Base-by-base conservation (phyloP, 2,329 filamentous ascomycete species). In the Phyllosticta paracitricarpa region DNA sequence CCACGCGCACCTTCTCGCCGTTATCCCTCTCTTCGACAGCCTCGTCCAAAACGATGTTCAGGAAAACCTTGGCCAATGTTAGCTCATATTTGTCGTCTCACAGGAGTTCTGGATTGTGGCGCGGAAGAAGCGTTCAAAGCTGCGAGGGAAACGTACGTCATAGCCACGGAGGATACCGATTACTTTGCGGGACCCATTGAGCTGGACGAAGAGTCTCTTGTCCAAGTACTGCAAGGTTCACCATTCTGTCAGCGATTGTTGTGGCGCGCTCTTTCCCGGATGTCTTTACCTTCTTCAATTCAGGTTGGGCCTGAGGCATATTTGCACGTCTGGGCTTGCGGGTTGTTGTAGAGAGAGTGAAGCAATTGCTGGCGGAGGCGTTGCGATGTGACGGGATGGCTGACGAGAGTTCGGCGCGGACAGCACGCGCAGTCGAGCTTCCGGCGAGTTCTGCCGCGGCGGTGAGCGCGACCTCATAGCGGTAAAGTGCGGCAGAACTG, bases 231-330 rank as follows among this genome's bases (percentile, higher is more conserved):
- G 59, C 52, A 53, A 64, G 61, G 56, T 58, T 59, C 35, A 54
- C 48, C 3, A 2, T 17, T 22, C 28, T 55, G 52, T 61, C 22
- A 58, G 26, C 22, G 30, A 22, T 40, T 53, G 48, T 35, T 19
- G n/a, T 9, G 4, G 17, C 52, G n/a, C 19, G 19, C 19, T 22
- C 19, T 54, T n/a, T 22, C 24, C 14, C 3, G 22, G 24, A 12
- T 14, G 14, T 25, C 51, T 9, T 72, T 78, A 95, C 94, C 86
- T 97, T 99, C 80, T 97, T 99, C 65, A 99, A 85, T 81, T 99
- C 95, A 70, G 94, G 94, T 79, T 97, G 94, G 75, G 94, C 92
- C 86, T 95, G 93, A 79, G 94, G 91, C 94, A 99, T 99, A 67
- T 81, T 89, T 79, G 63, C n/a, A 40, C 55, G 54, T 22, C 19